A percentile compares a stretch with the other conserved stretches of the same genome.
These are phyloP conservation scores for Artemisia annua DNA, from an alignment of 129 eudicot genomes.

Conservation along the genomic window DNA sequence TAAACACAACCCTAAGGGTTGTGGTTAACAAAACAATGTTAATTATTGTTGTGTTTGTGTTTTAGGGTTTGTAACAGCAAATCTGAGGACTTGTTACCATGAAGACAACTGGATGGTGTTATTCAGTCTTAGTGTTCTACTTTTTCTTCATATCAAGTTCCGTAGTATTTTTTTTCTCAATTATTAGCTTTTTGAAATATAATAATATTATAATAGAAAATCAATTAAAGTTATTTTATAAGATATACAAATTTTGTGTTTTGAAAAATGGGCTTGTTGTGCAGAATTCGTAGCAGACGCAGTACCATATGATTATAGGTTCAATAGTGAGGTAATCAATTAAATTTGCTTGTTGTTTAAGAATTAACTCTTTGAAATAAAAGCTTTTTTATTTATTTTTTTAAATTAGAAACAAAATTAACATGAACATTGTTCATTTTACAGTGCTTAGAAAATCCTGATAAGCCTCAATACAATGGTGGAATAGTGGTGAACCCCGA, in stretches of 20 bases:
- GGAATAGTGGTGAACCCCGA: slow-evolving; percentile 65
- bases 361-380: not conserved
- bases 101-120: slow-evolving; percentile 14
- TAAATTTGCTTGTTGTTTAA: not conserved
- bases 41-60: not conserved
- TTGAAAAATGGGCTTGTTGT: not conserved
- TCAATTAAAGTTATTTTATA: not conserved
- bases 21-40: too few relatives aligned
- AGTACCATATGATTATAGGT: slow-evolving; percentile 39
- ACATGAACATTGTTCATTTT: not conserved
- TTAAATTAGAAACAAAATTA: not conserved
- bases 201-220: too few relatives aligned
- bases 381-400: not conserved
- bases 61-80: not conserved
- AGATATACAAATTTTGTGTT: not conserved
- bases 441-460: slow-evolving; percentile 14
- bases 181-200: not conserved
- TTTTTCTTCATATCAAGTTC: slow-evolving; percentile 8
- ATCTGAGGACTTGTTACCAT: slow-evolving; percentile 5
- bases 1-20: too few relatives aligned
- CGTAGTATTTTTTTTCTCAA: not conserved
- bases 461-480: slow-evolving; percentile 52
- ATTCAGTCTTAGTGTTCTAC: not conserved
- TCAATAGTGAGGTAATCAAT: slow-evolving; percentile 21
- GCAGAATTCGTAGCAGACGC: slow-evolving; percentile 30